Base-by-base conservation (phyloP, 768 basidiomycete genomes). In the Suillus plorans region DNA sequence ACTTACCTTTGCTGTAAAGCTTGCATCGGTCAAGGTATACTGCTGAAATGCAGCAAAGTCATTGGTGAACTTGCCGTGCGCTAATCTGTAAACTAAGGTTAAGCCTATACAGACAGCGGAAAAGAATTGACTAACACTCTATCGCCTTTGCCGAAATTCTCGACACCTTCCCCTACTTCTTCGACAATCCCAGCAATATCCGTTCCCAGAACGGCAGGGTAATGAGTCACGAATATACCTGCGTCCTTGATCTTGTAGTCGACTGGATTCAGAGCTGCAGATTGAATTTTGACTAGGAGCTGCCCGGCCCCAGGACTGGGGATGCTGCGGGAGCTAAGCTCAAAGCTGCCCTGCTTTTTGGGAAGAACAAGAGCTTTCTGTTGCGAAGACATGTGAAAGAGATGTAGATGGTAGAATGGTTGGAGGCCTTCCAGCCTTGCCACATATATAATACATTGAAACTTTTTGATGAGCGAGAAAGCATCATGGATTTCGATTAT, bases 201-300 rank as follows among this genome's bases (percentile, higher is more conserved):
- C 5, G 61, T 14, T 1, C 80, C 80, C 18, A 80, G 58, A 22
- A 80, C 28, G 10, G 73, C 71, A 5, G 80, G 83, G 66, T 67
- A 84, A 4, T 71, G 61, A 3, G 78, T 69, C 20, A 78, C 60
- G 60, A 79, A 73, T 0, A 67, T 25, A 5, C 77, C 80, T 50
- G 66, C 66, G 52, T 70, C 63, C 49, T 74, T 76, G 22, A 80
- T 74, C 69, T 76, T 76, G 14, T 80, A 85, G 70, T 80, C 83
- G 39, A 80, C 68, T 5, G 85, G 85, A 67, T 86, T 85, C 12
- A 86, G 75, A 1, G 76, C 81, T 4, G 73, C 69, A 0, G 80
- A 68, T 42, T 78, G 69, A 53, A 82, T 61, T 63, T 80, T 79
- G 64, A 85, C 74, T 52, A 85, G 73, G 14, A 85, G 63, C 64